Conservation (phyloP, 2,329 filamentous ascomycete species). For the Apiospora koreana region DNA sequence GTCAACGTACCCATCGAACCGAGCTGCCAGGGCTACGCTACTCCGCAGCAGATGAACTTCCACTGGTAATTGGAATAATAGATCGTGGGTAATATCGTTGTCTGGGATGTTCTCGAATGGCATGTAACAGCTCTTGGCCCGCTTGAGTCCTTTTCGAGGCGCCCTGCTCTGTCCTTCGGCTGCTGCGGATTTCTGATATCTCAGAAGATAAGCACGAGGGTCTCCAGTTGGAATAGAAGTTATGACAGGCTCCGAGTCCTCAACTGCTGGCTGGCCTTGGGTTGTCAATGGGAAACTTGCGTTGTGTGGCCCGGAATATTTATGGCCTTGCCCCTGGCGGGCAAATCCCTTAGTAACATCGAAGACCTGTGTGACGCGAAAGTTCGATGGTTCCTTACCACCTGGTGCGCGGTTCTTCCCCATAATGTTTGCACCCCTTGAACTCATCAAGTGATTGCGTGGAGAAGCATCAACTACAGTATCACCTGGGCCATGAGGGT, state of each 20-base stretch:
- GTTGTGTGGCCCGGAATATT: neutral
- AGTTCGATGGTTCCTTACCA: neutral
- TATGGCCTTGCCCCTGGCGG: neutral
- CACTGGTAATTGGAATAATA: neutral
- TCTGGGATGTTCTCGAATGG: constrained; percentile 28
- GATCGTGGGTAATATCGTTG: constrained; percentile 18
- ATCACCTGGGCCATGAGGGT: neutral
- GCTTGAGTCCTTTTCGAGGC: constrained; percentile 24
- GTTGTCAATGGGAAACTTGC: neutral
- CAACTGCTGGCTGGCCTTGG: neutral
- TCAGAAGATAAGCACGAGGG: constrained; percentile 33
- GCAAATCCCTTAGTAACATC: neutral
- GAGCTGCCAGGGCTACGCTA: neutral
- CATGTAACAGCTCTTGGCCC: constrained; percentile 30
- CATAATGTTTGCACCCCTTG: neutral
- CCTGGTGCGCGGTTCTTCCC: no score
- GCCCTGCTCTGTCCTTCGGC: constrained; percentile 16
- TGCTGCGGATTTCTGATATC: constrained; percentile 32
- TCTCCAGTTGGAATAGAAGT: constrained; percentile 29
- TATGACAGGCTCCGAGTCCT: constrained; percentile 23
- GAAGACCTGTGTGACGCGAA: neutral
- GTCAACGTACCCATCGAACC: constrained; percentile 28
- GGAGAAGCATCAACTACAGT: neutral
- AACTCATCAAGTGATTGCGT: neutral
- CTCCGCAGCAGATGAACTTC: neutral